A percentile compares a stretch with the other conserved stretches of the same genome.
phyloP scores from a whole-genome alignment of 164 flowering plant genomes.

The Taxillus chinensis region DNA sequence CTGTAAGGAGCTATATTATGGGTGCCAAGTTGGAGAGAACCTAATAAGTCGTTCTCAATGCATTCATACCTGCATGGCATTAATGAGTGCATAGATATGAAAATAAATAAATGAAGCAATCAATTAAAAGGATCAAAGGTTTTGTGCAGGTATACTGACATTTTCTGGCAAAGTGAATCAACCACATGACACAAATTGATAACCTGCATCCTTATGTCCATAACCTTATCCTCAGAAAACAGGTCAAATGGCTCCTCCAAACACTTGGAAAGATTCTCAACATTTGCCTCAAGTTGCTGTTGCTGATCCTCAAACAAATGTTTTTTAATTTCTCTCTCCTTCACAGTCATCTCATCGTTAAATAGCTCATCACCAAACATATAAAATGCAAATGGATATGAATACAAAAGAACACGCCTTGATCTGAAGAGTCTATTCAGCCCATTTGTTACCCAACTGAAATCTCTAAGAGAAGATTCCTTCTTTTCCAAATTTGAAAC shows the following conservation, averaged over 20 bases:
- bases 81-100: neutral
- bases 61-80: slow-evolving; percentile 63
- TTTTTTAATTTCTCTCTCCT: slow-evolving; percentile 33
- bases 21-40: slow-evolving; percentile 31
- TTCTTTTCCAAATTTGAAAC: slow-evolving; percentile 22
- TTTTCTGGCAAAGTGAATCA: slow-evolving; percentile 37
- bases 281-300: slow-evolving; percentile 46
- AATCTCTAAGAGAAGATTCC: slow-evolving; percentile 26
- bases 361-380: slow-evolving; percentile 58
- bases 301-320: slow-evolving; percentile 54
- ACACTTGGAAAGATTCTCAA: slow-evolving; percentile 44
- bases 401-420: slow-evolving; percentile 45
- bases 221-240: slow-evolving; percentile 18
- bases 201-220: slow-evolving; percentile 34
- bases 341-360: slow-evolving; percentile 34
- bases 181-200: slow-evolving; percentile 31
- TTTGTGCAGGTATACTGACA: slow-evolving; percentile 23
- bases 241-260: slow-evolving; percentile 33
- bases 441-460: slow-evolving; percentile 42
- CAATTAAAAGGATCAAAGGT: neutral
- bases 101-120: neutral
- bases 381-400: slow-evolving; percentile 54
- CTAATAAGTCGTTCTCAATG: slow-evolving; percentile 75
- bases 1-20: slow-evolving; percentile 68
- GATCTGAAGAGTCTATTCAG: slow-evolving; percentile 44